Base-by-base conservation (phyloP, 306 rosid species). In the Pterocarpus macrocarpus region DNA sequence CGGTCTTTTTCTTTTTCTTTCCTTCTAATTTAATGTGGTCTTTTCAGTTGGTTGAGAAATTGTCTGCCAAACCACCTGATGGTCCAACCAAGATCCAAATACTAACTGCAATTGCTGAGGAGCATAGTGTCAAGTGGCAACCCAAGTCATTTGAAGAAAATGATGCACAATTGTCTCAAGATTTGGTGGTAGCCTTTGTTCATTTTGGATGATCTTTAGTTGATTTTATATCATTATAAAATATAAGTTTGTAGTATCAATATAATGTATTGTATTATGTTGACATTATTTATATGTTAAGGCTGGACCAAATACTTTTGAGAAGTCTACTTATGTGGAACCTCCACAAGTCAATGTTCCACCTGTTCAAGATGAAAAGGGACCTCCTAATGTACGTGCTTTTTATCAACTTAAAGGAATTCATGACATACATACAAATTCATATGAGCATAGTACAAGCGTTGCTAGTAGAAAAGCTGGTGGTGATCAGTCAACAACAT, bases 1-100 rank as follows among this genome's bases (percentile, higher is more conserved):
- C 39, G 32, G 3, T 9, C 11, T 22, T 22, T 22, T 22, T 22
- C 28, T 22, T 22, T 22, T 22, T 55, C 28, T 50, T 63, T 32
- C 33, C 12, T 81, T 82, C 59, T 81, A 49, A 73, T 82, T 36
- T 47, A 30, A 35, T 88, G 53, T 74, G 70, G 30, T 79, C 58
- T 53, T 86, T 82, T 68, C 90, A 96, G 99, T 86, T 96, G 85
- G 89, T 93, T 59, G 99, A 96, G 90, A 96, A 96, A 83, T 88
- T 96, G 82, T 93, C 99, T 85, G 84, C 90, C 57, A 96, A 92
- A 87, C 89, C 98, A 74, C 99, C 98, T 1, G 99, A 93, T 85
- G 97, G 92, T 73, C 99, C 87, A 78, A 84, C 89, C 34, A 93
- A 96, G 85, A 71, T 92, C 39, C 93, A 92, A 81, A 88, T 96